Conservation (phyloP, 495 filamentous ascomycete species). For the Evernia prunastri region DNA sequence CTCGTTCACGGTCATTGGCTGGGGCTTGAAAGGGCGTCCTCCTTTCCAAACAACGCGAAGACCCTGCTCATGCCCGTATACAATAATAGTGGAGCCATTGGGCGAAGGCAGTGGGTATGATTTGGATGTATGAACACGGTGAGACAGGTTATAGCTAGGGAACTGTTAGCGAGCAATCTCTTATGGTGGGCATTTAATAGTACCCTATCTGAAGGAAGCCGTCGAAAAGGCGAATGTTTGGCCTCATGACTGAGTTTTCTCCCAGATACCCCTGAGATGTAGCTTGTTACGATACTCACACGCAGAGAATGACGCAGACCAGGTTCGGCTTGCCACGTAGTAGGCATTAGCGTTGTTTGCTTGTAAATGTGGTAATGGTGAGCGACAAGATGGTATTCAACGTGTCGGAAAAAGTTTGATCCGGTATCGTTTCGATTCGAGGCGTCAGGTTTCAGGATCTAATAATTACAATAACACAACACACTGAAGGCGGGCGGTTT, state of each 20-base stretch:
- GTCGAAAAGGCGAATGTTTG: constrained; percentile 25
- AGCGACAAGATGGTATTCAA: too few species aligned
- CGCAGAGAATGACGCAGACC: neutral
- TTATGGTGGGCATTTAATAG: neutral
- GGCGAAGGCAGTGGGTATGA: constrained; percentile 70
- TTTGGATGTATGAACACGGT: constrained; percentile 65
- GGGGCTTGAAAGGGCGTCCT: constrained; percentile 55
- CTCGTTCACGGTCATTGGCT: constrained; percentile 29
- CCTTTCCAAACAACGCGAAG: constrained; percentile 75
- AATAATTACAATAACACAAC: too few species aligned
- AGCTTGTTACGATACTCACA: neutral
- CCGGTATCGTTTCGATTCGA: too few species aligned
- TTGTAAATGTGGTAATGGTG: neutral
- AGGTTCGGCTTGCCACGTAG: neutral
- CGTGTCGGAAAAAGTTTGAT: neutral
- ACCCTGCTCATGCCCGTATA: constrained; percentile 78
- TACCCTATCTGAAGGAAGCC: constrained; percentile 52
- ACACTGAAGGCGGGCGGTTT: too few species aligned
- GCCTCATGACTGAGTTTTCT: constrained; percentile 2
- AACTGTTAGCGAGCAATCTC: constrained; percentile 16
- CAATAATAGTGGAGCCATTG: constrained; percentile 75
- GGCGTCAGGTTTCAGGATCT: too few species aligned
- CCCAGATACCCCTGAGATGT: neutral
- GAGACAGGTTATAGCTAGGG: constrained; percentile 64
- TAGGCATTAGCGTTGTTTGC: neutral